Evolutionary conservation across 2,329 filamentous ascomycete species (phyloP).

Genomic region (Aspergillus brasiliensis): DNA sequence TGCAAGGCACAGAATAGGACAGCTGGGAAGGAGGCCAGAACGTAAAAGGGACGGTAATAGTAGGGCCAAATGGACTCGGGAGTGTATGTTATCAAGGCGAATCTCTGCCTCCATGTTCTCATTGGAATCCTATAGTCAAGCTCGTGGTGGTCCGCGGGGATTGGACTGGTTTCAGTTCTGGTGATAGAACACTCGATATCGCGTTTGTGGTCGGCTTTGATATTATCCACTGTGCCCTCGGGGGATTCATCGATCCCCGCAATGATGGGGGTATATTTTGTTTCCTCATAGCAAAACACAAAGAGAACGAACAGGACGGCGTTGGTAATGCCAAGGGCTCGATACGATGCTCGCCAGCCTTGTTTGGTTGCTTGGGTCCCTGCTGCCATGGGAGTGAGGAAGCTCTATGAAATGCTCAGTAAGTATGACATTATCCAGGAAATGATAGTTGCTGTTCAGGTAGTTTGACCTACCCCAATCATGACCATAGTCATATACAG

Average conservation of each 20-base stretch:
- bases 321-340: conserved; percentile 38
- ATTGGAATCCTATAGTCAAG: conserved; percentile 31
- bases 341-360: conserved; percentile 41
- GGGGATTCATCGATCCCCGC: conserved; percentile 10
- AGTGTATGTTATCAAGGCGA: conserved; percentile 28
- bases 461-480: conserved; percentile 37
- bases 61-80: conserved; percentile 33
- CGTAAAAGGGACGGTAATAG: conserved; percentile 34
- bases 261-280: conserved; percentile 32
- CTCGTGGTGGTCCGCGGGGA: conserved; percentile 20
- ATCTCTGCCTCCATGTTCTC: conserved; percentile 29
- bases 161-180: conserved; percentile 9
- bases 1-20: conserved; percentile 45
- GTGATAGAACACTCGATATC: conserved; percentile 1
- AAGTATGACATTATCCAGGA: neutral
- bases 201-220: conserved; percentile 12
- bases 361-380: conserved; percentile 36
- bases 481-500: conserved; percentile 50
- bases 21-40: conserved; percentile 40
- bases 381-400: conserved; percentile 38
- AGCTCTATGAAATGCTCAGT: conserved; percentile 24
- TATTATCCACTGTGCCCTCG: neutral
- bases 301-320: conserved; percentile 32
- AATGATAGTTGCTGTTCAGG: conserved; percentile 11
- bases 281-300: conserved; percentile 42